Evolutionary conservation across 257 asterid genomes (phyloP), one percentile per base, ranked within the genome.

Genomic region (Solanum megistacrolobum): DNA sequence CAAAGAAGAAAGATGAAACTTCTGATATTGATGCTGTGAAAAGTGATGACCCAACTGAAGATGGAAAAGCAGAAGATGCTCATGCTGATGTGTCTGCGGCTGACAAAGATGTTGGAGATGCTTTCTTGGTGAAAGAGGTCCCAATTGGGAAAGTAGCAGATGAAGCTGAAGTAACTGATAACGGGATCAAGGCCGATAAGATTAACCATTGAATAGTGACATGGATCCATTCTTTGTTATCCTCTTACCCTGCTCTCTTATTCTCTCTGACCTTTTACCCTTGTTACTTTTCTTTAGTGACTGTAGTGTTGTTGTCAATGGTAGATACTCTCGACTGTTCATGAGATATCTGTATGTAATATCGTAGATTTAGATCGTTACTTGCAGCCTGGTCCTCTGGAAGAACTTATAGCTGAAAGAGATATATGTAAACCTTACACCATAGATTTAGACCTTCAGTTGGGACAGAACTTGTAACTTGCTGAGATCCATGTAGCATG

Each of bases 271-370:
- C 88, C 62, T 87, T 9, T 78, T 85, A 62, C 65, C 31, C 35
- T 34, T 29, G 88, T 87, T 31, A 81, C 46, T 55, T 83, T 74
- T 88, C 38, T 32, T 35, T 82, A 83, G 58, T 62, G 84, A 88
- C 78, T 74, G 13, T 86, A 58, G 88, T 69, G n/a, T 18, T 89
- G 83, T 87, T 88, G 86, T 83, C 81, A 52, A 43, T 87, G 38
- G 46, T 88, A 89, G 90, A 74, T 89, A 79, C 68, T 88, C 83
- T 68, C 68, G 75, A 91, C 87, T 89, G 93, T 74, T 90, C 86
- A 27, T 76, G 87, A 81, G 88, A 79, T 89, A 71, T 82, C 82
- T 86, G 88, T 90, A 87, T 83, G 89, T 89, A 88, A 84, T 82
- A 86, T 81, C 84, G 8, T 88, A 91, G 91, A 72, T 76, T 79